phyloP scores from a whole-genome alignment of 2,329 filamentous ascomycete genomes.

The Verticillium nonalfalfae region DNA sequence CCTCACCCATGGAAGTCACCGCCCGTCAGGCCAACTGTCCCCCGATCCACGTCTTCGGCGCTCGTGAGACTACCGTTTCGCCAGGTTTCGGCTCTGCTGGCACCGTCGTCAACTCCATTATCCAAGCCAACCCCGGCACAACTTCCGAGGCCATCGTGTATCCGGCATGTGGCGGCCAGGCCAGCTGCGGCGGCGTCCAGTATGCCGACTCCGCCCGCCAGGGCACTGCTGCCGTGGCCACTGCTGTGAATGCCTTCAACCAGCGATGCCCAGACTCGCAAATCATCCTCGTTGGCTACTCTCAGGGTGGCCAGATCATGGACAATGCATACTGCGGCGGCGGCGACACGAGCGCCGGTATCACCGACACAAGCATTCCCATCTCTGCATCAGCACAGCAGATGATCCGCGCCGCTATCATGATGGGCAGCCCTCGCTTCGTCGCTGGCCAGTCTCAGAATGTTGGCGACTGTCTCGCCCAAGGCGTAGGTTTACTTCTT shows the following conservation, averaged over 20 bases:
- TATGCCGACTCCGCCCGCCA: slow-evolving; percentile 53
- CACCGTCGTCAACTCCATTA: slow-evolving; percentile 42
- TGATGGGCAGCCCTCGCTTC: slow-evolving; percentile 59
- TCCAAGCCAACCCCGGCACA: slow-evolving; percentile 38
- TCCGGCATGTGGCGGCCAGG: slow-evolving; percentile 57
- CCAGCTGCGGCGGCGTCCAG: slow-evolving; percentile 48
- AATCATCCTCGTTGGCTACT: slow-evolving; percentile 57
- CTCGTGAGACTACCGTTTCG: slow-evolving; percentile 40
- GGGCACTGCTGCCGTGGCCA: slow-evolving; percentile 52
- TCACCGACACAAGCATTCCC: slow-evolving; percentile 32
- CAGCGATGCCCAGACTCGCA: slow-evolving; percentile 48
- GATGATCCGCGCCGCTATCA: slow-evolving; percentile 57
- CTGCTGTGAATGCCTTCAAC: slow-evolving; percentile 53
- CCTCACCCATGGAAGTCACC: not conserved
- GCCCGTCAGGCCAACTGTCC: slow-evolving; percentile 21
- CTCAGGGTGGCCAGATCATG: slow-evolving; percentile 58
- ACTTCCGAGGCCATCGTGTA: slow-evolving; percentile 51
- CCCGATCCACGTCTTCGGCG: slow-evolving; percentile 36
- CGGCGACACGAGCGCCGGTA: slow-evolving; percentile 37
- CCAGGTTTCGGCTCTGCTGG: slow-evolving; percentile 45
- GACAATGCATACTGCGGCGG: slow-evolving; percentile 60
- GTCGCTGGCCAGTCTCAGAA: slow-evolving; percentile 48
- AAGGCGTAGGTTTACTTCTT: slow-evolving; percentile 40
- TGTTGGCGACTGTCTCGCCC: slow-evolving; percentile 50
- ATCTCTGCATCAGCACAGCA: slow-evolving; percentile 39